Conservation (phyloP, 2,329 filamentous ascomycete species). For the Fusarium sp. region DNA sequence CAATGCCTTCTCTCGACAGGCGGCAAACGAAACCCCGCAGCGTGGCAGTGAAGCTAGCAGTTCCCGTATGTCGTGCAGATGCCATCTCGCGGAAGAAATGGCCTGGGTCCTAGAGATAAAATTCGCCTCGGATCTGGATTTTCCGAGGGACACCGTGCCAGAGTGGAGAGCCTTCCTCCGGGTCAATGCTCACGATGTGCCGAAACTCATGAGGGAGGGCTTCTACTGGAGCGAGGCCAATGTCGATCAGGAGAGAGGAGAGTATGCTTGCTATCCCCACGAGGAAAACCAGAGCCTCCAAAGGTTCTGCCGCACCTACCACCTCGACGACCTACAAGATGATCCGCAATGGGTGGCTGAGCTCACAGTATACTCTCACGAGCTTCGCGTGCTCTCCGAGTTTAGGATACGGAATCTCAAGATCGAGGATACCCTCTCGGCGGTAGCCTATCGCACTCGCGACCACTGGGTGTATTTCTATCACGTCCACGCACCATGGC, state of each 20-base stretch:
- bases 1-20: not conserved
- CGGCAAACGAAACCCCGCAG: not conserved
- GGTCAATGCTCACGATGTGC: not conserved
- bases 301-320: not conserved
- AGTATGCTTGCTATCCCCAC: not conserved
- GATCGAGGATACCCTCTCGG: not conserved
- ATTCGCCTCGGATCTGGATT: not conserved
- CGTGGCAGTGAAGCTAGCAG: not conserved
- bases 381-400: not conserved
- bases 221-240: constrained; percentile 1
- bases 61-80: not conserved
- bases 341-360: not conserved
- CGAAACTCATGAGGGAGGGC: not conserved
- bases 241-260: not conserved
- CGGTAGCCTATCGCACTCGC: not conserved
- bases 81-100: not conserved
- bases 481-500: not conserved
- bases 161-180: not conserved
- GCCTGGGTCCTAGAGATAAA: not conserved
- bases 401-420: not conserved
- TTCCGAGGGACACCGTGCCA: not conserved
- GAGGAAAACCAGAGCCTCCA: not conserved
- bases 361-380: not conserved
- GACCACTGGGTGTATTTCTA: not conserved
- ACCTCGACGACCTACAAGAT: not conserved